These are phyloP conservation scores for Inosperma sp. DNA, from an alignment of 768 basidiomycete genomes.

Conservation along the genomic window DNA sequence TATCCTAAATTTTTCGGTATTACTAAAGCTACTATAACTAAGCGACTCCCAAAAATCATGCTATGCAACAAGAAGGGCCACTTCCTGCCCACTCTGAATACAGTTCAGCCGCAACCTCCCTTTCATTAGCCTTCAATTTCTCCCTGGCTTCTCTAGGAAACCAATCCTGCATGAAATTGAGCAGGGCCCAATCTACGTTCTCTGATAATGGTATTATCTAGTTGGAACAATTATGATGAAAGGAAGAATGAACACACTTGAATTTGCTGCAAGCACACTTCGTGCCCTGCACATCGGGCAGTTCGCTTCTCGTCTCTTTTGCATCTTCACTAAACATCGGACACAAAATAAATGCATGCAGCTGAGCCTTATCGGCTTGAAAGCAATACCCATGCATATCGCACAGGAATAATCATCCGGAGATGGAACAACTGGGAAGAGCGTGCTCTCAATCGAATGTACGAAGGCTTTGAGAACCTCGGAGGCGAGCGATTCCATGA, in stretches of 20 bases:
- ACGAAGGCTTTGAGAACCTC: slow-evolving; percentile 61
- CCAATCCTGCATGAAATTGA: slow-evolving; percentile 90
- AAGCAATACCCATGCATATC: slow-evolving; percentile 87
- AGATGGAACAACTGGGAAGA: slow-evolving; percentile 76
- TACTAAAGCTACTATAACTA: too few species aligned
- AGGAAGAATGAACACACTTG: slow-evolving; percentile 47
- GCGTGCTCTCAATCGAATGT: slow-evolving; percentile 75
- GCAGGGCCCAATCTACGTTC: slow-evolving; percentile 73
- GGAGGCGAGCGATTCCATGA: too few species aligned
- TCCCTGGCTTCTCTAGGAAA: slow-evolving; percentile 78
- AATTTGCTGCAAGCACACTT: slow-evolving; percentile 70
- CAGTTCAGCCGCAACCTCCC: slow-evolving; percentile 68
- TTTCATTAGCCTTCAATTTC: slow-evolving; percentile 72
- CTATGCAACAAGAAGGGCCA: not conserved
- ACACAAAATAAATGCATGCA: slow-evolving; percentile 83
- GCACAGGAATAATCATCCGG: slow-evolving; percentile 82
- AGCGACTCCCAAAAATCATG: too few species aligned
- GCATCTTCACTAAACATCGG: slow-evolving; percentile 85
- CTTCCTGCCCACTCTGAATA: slow-evolving; percentile 39
- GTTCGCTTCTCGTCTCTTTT: slow-evolving; percentile 65
- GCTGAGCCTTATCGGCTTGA: slow-evolving; percentile 82
- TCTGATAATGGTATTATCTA: slow-evolving; percentile 35
- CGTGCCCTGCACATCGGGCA: slow-evolving; percentile 86
- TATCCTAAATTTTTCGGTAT: too few species aligned
- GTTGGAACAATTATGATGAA: not conserved